Evolutionary conservation across 176 grass and related monocot genomes (phyloP).

Genomic region (Zoysia pacifica): DNA sequence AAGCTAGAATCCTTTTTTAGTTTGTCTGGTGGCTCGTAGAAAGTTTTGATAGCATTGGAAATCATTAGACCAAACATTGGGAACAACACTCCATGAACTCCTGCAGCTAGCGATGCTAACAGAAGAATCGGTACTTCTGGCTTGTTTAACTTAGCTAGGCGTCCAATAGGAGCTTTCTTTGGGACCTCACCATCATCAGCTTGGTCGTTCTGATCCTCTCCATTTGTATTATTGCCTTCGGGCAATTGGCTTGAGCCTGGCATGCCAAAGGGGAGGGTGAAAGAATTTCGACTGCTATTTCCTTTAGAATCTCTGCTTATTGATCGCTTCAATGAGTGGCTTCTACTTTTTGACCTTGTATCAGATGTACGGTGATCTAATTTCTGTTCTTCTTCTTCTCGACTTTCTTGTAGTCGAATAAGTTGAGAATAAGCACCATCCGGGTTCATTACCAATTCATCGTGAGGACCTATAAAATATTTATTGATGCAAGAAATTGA

Average conservation of each 20-base stretch:
- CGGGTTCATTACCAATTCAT: conserved; percentile 61
- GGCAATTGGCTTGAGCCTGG: conserved; percentile 40
- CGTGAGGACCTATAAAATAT: conserved; percentile 57
- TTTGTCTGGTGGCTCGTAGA: conserved; percentile 62
- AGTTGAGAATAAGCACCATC: conserved; percentile 52
- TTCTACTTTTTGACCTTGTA: conserved; percentile 53
- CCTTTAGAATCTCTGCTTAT: conserved; percentile 52
- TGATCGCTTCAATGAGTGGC: conserved; percentile 52
- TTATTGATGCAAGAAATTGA: too few species aligned
- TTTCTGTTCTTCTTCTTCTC: conserved; percentile 29
- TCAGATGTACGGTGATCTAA: conserved; percentile 11
- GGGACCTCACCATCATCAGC: conserved; percentile 33
- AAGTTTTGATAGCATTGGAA: conserved; percentile 60
- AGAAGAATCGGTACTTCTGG: conserved; percentile 73
- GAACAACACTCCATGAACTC: conserved; percentile 67
- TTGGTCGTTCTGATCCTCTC: conserved; percentile 17
- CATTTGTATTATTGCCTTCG: conserved; percentile 32
- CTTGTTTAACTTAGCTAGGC: conserved; percentile 70
- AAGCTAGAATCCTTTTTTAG: conserved; percentile 68
- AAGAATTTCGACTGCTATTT: conserved; percentile 55
- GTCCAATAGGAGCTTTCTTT: conserved; percentile 56
- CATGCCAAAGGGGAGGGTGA: conserved; percentile 38
- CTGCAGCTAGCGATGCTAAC: conserved; percentile 65
- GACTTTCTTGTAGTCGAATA: conserved; percentile 44
- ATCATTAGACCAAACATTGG: conserved; percentile 72